These are phyloP conservation scores for Aspergillus novoparasiticus DNA, from an alignment of 2,329 filamentous ascomycete species.

Conservation along the genomic window DNA sequence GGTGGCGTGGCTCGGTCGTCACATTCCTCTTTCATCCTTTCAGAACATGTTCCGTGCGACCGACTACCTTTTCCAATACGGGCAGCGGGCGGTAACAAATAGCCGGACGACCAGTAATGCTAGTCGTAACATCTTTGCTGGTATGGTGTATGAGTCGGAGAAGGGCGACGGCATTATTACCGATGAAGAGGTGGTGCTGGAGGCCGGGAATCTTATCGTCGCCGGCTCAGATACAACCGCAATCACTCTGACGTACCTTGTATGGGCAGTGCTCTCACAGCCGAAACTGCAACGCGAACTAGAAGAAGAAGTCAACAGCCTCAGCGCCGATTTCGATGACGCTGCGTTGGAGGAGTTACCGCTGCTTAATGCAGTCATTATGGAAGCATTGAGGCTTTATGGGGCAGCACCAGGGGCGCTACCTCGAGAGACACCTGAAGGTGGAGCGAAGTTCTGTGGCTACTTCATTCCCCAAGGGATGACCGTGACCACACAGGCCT, in stretches of 20 bases:
- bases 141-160: slow-evolving; percentile 39
- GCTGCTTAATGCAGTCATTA: slow-evolving; percentile 59
- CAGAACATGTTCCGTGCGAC: slow-evolving; percentile 12
- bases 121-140: slow-evolving; percentile 41
- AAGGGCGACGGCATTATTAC: slow-evolving; percentile 24
- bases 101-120: slow-evolving; percentile 24
- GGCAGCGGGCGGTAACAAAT: slow-evolving; percentile 11
- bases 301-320: slow-evolving; percentile 47
- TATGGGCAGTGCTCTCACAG: slow-evolving; percentile 38
- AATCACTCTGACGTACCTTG: slow-evolving; percentile 50
- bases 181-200: slow-evolving; percentile 37
- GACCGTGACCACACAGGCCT: slow-evolving; percentile 54
- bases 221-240: slow-evolving; percentile 56
- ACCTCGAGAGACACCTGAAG: slow-evolving; percentile 53
- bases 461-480: slow-evolving; percentile 53
- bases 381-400: slow-evolving; percentile 61
- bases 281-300: slow-evolving; percentile 48
- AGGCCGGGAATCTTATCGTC: slow-evolving; percentile 47
- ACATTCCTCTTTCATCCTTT: slow-evolving; percentile 10
- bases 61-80: slow-evolving; percentile 14
- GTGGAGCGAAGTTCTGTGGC: slow-evolving; percentile 44
- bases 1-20: slow-evolving; percentile 9
- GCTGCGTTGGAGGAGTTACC: slow-evolving; percentile 55
- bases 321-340: slow-evolving; percentile 36
- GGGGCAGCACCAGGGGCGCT: slow-evolving; percentile 60